phyloP scores from a whole-genome alignment of 1,284 basidiomycete genomes.

The Golubevia sp. region DNA sequence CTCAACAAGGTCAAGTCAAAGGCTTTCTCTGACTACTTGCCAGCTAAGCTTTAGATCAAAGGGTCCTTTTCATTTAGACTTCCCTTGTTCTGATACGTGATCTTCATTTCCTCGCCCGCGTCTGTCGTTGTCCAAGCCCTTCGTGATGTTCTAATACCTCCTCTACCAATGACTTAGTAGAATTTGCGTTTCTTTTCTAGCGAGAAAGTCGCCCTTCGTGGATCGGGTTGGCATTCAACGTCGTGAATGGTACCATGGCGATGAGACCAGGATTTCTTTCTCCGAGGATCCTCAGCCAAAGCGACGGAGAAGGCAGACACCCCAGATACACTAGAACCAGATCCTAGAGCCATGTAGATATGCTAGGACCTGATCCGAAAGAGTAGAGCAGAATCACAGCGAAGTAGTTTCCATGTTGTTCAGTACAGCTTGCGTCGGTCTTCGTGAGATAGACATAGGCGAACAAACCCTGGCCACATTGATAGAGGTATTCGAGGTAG shows the following conservation, averaged over 20 bases:
- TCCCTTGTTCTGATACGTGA: too few relatives aligned
- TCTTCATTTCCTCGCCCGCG: too few relatives aligned
- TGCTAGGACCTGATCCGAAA: conserved; percentile 57
- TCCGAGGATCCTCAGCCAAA: conserved; percentile 40
- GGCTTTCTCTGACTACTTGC: conserved; percentile 43
- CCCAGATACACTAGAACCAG: conserved; percentile 51
- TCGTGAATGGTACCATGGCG: conserved; percentile 41
- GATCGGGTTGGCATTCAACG: too few relatives aligned
- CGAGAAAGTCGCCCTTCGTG: too few relatives aligned
- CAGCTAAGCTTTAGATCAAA: neutral
- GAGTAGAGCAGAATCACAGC: conserved; percentile 37
- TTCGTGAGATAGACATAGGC: conserved; percentile 75
- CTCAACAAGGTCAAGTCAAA: conserved; percentile 45
- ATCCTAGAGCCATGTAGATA: conserved; percentile 57
- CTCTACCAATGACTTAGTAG: too few relatives aligned
- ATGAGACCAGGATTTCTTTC: conserved; percentile 37
- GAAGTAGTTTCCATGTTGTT: conserved; percentile 30
- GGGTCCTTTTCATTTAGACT: too few relatives aligned
- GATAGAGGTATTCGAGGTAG: conserved; percentile 65
- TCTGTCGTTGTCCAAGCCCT: too few relatives aligned
- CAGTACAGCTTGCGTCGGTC: conserved; percentile 41
- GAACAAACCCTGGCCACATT: conserved; percentile 71
- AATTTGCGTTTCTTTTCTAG: too few relatives aligned
- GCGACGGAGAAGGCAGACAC: conserved; percentile 62
- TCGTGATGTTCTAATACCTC: too few relatives aligned